Evolutionary conservation across 2,329 filamentous ascomycete genomes (phyloP).

Genomic region (Tolypocladium paradoxum): DNA sequence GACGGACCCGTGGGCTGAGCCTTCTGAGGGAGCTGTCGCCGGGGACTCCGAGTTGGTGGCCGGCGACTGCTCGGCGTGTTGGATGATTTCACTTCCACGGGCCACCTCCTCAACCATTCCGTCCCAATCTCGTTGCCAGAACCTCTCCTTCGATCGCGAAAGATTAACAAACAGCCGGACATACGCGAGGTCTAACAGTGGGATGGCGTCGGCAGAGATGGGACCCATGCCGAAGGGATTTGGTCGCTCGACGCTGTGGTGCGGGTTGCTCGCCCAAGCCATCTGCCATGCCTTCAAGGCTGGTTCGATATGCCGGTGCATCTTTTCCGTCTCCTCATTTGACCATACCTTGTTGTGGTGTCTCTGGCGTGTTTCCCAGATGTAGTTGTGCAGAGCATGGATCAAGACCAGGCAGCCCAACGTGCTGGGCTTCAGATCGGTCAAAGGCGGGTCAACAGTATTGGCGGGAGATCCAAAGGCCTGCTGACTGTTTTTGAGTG

Average conservation of each 20-base stretch:
- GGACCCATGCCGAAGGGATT: conserved; percentile 76
- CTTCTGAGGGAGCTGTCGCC: conserved; percentile 28
- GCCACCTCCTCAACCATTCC: conserved; percentile 82
- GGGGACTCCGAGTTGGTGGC: conserved; percentile 33
- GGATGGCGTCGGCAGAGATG: conserved; percentile 81
- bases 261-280: conserved; percentile 79
- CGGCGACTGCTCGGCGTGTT: conserved; percentile 57
- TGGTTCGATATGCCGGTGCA: conserved; percentile 92
- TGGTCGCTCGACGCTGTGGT: conserved; percentile 73
- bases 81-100: conserved; percentile 62
- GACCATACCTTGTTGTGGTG: conserved; percentile 88
- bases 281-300: conserved; percentile 89
- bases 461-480: neutral
- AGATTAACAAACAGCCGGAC: conserved; percentile 88
- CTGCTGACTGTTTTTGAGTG: conserved; percentile 1
- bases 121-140: conserved; percentile 91
- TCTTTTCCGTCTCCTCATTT: conserved; percentile 82
- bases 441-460: conserved; percentile 36
- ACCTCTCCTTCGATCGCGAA: conserved; percentile 82
- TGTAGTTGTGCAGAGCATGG: conserved; percentile 93
- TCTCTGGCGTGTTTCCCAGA: conserved; percentile 91
- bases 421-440: conserved; percentile 69
- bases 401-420: conserved; percentile 89
- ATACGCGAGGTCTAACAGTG: conserved; percentile 82
- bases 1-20: conserved; percentile 32